phyloP scores from a whole-genome alignment of 2,329 filamentous ascomycete species.

The Venturia oleaginea region DNA sequence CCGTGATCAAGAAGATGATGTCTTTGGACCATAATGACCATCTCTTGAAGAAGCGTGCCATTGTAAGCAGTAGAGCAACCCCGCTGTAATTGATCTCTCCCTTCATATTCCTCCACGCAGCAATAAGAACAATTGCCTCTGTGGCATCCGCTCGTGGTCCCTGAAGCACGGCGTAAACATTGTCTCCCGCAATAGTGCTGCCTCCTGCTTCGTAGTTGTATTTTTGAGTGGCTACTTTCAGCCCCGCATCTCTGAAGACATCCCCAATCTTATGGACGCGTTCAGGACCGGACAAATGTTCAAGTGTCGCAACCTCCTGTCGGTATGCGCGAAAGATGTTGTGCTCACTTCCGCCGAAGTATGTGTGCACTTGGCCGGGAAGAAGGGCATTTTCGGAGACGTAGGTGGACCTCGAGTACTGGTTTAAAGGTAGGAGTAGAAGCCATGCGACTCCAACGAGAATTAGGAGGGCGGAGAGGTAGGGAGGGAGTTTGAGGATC shows the following conservation, averaged over 20 bases:
- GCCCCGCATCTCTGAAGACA: constrained; percentile 67
- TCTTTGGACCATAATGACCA: constrained; percentile 99
- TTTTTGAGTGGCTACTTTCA: constrained; percentile 81
- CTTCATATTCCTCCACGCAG: constrained; percentile 76
- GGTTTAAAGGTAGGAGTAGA: constrained; percentile 76
- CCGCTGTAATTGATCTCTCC: constrained; percentile 76
- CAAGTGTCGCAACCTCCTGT: constrained; percentile 65
- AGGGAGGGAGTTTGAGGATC: constrained; percentile 74
- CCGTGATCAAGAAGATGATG: constrained; percentile 83
- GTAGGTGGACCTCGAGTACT: constrained; percentile 87
- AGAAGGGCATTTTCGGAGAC: constrained; percentile 96
- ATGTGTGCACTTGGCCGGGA: constrained; percentile 93
- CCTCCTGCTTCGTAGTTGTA: constrained; percentile 76
- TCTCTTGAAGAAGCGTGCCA: constrained; percentile 90
- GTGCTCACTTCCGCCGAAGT: constrained; percentile 94
- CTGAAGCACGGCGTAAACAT: constrained; percentile 87
- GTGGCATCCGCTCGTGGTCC: constrained; percentile 93
- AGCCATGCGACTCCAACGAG: constrained; percentile 82
- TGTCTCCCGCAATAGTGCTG: constrained; percentile 66
- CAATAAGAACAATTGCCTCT: constrained; percentile 88
- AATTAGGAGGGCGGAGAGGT: constrained; percentile 78
- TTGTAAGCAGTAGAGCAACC: constrained; percentile 72
- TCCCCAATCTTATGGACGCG: constrained; percentile 61
- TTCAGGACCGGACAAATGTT: constrained; percentile 31
- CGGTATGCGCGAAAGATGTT: constrained; percentile 86